Evolutionary conservation across 2,329 filamentous ascomycete genomes (phyloP), one percentile per base, ranked within the genome.

Genomic region (Emericellopsis cladophorae): DNA sequence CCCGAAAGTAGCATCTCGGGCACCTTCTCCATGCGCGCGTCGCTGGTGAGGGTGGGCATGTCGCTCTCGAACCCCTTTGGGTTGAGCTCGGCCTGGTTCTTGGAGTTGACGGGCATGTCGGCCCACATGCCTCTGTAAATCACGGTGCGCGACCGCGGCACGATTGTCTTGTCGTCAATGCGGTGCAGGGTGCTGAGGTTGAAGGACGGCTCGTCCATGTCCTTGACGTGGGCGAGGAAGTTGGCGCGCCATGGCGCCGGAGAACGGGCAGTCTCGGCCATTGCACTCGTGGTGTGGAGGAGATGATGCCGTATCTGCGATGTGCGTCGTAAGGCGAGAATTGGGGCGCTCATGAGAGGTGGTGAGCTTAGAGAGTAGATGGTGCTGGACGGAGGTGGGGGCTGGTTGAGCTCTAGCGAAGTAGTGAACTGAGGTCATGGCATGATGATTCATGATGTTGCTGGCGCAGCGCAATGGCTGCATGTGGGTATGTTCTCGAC

Each of bases 51-150:
- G 1, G 83, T 81, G 4, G 83, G 74, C 50, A 90, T 65, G 48
- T 96, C 88, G 50, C 77, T 86, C 52, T 84, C 79, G 55, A 60
- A 38, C 23, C 62, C 50, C 6, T 63, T 49, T 5, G 84, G 79
- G 58, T 95, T 95, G 46, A 69, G 68, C 46, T 77, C 69, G 4
- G 85, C 82, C 29, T 75, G 64, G 59, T 92, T 90, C 58, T 80
- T 77, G 35, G 77, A 73, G 60, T 89, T 85, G 40, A 68, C 68
- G 4, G 82, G 80, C 1, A 94, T 67, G 42, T 73, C 70, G 1
- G 79, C 80, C 76, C 84, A 95, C 63, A 94, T 79, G 49, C 88
- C 87, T 45, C 90, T 82, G 63, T 79, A 90, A 53, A 95, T 78
- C 61, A 89, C 92, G 52, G 78, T 88, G 40, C 88, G 77, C 8